phyloP scores from a whole-genome alignment of 257 asterid species.

The Primulina tabacum region DNA sequence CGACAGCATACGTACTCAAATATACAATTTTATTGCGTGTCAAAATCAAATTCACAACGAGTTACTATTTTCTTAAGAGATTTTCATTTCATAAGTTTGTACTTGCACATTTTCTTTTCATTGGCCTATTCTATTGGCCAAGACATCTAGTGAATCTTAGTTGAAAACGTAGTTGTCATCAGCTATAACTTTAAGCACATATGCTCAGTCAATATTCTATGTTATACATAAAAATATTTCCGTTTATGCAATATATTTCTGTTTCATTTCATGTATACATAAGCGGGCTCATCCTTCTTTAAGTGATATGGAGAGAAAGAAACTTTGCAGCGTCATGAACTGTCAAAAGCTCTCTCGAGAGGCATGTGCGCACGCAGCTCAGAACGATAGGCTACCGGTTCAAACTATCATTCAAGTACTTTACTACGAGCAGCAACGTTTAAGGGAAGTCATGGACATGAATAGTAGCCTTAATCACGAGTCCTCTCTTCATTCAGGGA shows the following conservation, averaged over 20 bases:
- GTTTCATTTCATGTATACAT: neutral
- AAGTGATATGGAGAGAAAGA: slow-evolving; percentile 77
- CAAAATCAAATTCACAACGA: too few species aligned
- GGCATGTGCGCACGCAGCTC: slow-evolving; percentile 90
- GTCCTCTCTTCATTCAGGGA: slow-evolving; percentile 35
- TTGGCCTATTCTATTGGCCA: too few species aligned
- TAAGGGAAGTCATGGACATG: slow-evolving; percentile 56
- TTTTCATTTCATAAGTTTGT: slow-evolving; percentile 35
- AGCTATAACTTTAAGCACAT: neutral
- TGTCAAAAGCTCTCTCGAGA: slow-evolving; percentile 86
- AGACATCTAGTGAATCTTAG: neutral
- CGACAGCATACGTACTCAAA: neutral
- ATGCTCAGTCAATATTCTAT: neutral
- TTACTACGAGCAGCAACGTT: slow-evolving; percentile 84
- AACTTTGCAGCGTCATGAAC: slow-evolving; percentile 83
- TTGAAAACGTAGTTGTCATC: neutral
- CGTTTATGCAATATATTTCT: neutral
- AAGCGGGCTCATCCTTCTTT: slow-evolving; percentile 76
- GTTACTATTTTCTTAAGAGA: too few species aligned
- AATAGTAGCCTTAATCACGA: slow-evolving; percentile 29
- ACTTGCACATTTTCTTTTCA: too few species aligned
- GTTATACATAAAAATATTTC: neutral
- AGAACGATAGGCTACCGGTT: slow-evolving; percentile 79
- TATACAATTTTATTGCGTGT: too few species aligned
- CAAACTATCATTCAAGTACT: slow-evolving; percentile 86